phyloP scores from a whole-genome alignment of 2,329 filamentous ascomycete species.

The Thyridium curvatum region DNA sequence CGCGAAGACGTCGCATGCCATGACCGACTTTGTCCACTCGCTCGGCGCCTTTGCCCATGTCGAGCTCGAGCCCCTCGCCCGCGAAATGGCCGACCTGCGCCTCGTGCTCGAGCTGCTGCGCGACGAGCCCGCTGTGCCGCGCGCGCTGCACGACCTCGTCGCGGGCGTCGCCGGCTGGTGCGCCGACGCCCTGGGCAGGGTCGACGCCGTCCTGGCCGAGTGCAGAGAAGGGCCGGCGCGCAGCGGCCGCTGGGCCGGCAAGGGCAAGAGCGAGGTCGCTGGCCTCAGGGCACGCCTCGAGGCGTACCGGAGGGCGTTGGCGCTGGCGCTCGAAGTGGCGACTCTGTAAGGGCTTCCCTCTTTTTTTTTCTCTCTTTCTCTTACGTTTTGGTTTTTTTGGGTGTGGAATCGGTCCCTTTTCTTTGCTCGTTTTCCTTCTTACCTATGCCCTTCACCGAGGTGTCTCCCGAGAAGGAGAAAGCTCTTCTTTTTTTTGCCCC shows the following conservation, averaged over 20 bases:
- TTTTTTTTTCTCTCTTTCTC: background rate
- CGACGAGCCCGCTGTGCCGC: constrained; percentile 12
- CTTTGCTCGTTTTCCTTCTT: too few species aligned
- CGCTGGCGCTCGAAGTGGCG: constrained; percentile 4
- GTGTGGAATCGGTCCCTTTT: too few species aligned
- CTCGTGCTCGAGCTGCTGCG: constrained; percentile 15
- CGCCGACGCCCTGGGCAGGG: constrained; percentile 10
- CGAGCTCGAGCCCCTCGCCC: constrained; percentile 15
- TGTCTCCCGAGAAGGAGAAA: too few species aligned
- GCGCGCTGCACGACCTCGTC: constrained; percentile 10
- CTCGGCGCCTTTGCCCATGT: constrained; percentile 12
- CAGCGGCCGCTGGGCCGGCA: constrained; percentile 7
- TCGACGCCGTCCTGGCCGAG: constrained; percentile 10
- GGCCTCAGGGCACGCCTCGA: constrained; percentile 3
- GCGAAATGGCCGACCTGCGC: constrained; percentile 16
- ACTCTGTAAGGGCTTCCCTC: constrained; percentile 4
- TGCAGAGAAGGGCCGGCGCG: constrained; percentile 5
- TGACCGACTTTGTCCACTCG: constrained; percentile 16
- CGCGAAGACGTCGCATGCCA: constrained; percentile 12
- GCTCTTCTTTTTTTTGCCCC: background rate
- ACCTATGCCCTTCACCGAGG: too few species aligned
- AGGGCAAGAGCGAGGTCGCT: constrained; percentile 3
- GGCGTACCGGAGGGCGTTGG: constrained; percentile 5
- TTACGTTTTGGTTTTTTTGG: background rate
- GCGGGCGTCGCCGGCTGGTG: constrained; percentile 12